phyloP scores from a whole-genome alignment of 176 grass and related monocot genomes.

The Stipa capillata region DNA sequence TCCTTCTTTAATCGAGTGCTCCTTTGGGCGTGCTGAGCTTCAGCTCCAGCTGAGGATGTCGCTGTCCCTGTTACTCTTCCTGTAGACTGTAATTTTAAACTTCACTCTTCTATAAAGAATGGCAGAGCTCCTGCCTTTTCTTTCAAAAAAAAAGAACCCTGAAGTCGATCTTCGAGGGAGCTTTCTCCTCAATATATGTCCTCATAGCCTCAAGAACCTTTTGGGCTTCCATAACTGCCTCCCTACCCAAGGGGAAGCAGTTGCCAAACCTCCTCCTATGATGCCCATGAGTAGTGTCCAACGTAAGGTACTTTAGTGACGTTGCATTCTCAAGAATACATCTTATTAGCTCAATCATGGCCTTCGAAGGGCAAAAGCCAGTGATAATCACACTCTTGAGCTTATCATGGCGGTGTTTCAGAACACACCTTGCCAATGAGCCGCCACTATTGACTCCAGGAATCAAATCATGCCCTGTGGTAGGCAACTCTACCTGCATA shows the following conservation, averaged over 20 bases:
- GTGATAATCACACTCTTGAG: conserved; percentile 5
- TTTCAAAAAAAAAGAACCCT: too few relatives aligned
- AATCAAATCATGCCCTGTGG: neutral
- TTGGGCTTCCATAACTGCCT: neutral
- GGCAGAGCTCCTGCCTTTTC: too few relatives aligned
- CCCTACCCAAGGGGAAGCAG: neutral
- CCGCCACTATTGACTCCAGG: neutral
- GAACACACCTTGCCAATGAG: neutral
- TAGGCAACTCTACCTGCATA: neutral
- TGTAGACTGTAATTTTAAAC: too few relatives aligned
- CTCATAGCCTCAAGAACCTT: neutral
- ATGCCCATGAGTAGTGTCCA: neutral
- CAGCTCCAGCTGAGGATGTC: too few relatives aligned
- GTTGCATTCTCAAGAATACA: conserved; percentile 3
- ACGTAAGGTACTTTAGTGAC: neutral
- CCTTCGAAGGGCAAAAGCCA: conserved; percentile 9
- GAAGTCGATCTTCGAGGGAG: neutral
- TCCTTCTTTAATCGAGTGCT: too few relatives aligned
- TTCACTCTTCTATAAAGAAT: too few relatives aligned
- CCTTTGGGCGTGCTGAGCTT: too few relatives aligned
- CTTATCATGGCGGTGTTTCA: neutral
- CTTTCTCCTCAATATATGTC: neutral
- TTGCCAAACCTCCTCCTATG: neutral
- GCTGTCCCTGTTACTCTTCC: too few relatives aligned
- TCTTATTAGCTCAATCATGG: conserved; percentile 3